A percentile compares a stretch with the other conserved stretches of the same genome.
These are phyloP conservation scores for Rhytidhysteron rufulum DNA, from an alignment of 2,329 filamentous ascomycete species.

Conservation along the genomic window DNA sequence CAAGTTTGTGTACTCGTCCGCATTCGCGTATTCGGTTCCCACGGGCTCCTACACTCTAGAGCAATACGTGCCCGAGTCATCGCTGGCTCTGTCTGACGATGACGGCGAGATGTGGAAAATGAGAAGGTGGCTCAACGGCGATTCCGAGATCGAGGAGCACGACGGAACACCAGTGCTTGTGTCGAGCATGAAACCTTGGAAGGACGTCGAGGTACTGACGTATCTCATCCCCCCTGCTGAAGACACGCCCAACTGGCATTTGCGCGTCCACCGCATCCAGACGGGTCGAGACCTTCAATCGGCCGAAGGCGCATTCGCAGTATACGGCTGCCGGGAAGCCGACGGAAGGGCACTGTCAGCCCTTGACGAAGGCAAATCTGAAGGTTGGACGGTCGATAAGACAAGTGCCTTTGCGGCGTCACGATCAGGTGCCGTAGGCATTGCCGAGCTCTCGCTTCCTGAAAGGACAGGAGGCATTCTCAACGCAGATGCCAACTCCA, in stretches of 20 bases:
- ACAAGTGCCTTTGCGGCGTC: slow-evolving; percentile 45
- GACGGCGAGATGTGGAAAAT: slow-evolving; percentile 77
- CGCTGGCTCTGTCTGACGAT: slow-evolving; percentile 73
- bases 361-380: slow-evolving; percentile 35
- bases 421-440: slow-evolving; percentile 49
- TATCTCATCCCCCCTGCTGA: slow-evolving; percentile 61
- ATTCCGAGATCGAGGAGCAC: slow-evolving; percentile 58
- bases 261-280: slow-evolving; percentile 60
- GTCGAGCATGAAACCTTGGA: slow-evolving; percentile 67
- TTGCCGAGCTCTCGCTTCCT: slow-evolving; percentile 41
- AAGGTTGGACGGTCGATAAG: slow-evolving; percentile 32
- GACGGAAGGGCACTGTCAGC: slow-evolving; percentile 53
- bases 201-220: slow-evolving; percentile 63
- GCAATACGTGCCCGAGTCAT: slow-evolving; percentile 71
- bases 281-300: slow-evolving; percentile 62
- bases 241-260: slow-evolving; percentile 60
- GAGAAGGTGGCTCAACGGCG: slow-evolving; percentile 59
- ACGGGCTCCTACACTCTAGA: slow-evolving; percentile 72
- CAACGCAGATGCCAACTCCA: slow-evolving; percentile 75
- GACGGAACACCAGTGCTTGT: slow-evolving; percentile 58
- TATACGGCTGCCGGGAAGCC: slow-evolving; percentile 57
- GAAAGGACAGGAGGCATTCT: slow-evolving; percentile 60
- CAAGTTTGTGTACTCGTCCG: slow-evolving; percentile 71
- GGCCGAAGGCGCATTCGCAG: slow-evolving; percentile 72
- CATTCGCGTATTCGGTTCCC: slow-evolving; percentile 73